Evolutionary conservation across 2,329 filamentous ascomycete genomes (phyloP).

Genomic region (Parastagonospora avenae): DNA sequence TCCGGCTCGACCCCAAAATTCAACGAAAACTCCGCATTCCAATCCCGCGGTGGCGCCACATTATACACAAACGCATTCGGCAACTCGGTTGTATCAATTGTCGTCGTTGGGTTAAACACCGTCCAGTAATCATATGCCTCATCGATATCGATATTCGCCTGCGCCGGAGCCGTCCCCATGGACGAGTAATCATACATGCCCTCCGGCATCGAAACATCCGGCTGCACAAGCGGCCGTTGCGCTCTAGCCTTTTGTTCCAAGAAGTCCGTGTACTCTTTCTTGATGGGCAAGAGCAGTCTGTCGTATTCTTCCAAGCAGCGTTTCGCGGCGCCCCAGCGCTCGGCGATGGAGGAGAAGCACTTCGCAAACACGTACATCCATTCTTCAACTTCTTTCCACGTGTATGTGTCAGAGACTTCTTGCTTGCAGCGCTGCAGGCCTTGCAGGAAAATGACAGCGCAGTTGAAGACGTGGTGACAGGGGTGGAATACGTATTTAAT

Average conservation of each 20-base stretch:
- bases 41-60: conserved; percentile 29
- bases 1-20: conserved; percentile 26
- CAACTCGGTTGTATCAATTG: conserved; percentile 24
- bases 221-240: conserved; percentile 12
- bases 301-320: conserved; percentile 44
- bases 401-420: conserved; percentile 34
- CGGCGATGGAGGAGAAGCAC: conserved; percentile 41
- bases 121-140: conserved; percentile 37
- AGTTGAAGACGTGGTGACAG: conserved; percentile 43
- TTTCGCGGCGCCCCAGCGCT: conserved; percentile 42
- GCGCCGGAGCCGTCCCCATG: conserved; percentile 3
- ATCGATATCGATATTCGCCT: conserved; percentile 28
- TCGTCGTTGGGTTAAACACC: conserved; percentile 36
- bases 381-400: conserved; percentile 32
- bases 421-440: conserved; percentile 37
- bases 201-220: conserved; percentile 8
- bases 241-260: conserved; percentile 35
- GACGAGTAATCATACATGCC: conserved; percentile 17
- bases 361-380: conserved; percentile 39
- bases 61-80: conserved; percentile 25
- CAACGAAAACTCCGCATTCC: conserved; percentile 41
- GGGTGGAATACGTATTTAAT: conserved; percentile 48
- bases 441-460: conserved; percentile 40
- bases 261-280: conserved; percentile 42
- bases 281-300: conserved; percentile 34